phyloP scores from a whole-genome alignment of 1,284 basidiomycete genomes.

The Cryptococcus jaspeensis region DNA sequence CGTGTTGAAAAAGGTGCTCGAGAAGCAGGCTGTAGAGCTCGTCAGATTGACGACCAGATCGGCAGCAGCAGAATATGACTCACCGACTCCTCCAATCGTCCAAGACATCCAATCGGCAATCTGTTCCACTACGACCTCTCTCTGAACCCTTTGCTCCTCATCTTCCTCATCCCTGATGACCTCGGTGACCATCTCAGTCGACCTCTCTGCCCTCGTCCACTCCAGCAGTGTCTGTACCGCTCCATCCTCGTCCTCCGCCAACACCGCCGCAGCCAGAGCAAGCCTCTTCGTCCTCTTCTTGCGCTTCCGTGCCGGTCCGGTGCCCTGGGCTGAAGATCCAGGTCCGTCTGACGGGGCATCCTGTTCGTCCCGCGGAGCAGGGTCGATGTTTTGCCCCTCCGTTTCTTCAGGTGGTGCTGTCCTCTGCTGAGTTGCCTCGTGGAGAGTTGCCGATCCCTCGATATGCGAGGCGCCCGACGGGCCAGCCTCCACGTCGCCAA shows the following conservation, averaged over 20 bases:
- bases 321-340: conserved; percentile 1
- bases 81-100: conserved; percentile 94
- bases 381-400: not conserved
- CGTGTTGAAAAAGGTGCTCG: conserved; percentile 25
- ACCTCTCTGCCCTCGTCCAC: conserved; percentile 28
- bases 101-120: conserved; percentile 93
- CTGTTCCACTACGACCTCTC: conserved; percentile 28
- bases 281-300: conserved; percentile 38
- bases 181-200: conserved; percentile 6
- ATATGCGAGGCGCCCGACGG: too few species aligned
- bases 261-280: conserved; percentile 36
- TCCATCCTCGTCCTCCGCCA: conserved; percentile 39
- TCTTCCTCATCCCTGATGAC: not conserved
- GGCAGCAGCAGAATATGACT: conserved; percentile 53
- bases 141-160: not conserved
- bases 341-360: not conserved
- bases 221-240: conserved; percentile 23
- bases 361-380: not conserved
- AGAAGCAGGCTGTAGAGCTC: conserved; percentile 26
- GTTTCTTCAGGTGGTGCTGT: not conserved
- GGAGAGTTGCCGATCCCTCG: too few species aligned
- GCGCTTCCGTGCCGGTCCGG: conserved; percentile 1
- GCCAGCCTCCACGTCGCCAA: too few species aligned
- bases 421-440: not conserved
- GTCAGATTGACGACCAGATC: not conserved